Evolutionary conservation across 805 yeast genomes (phyloP).

Genomic region (Jamesozyma gamospora): DNA sequence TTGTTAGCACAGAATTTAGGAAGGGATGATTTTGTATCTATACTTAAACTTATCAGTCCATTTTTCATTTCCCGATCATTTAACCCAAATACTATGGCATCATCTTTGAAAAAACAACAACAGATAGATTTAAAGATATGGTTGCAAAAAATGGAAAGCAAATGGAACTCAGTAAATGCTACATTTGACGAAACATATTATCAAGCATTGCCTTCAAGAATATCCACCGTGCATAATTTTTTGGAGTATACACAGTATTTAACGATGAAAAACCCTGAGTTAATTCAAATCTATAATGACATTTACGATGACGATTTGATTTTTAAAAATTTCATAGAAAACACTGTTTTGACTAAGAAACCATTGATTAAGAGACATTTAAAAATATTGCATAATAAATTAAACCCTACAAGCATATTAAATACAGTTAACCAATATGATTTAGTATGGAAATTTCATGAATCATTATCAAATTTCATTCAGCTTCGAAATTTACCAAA

Average conservation of each 20-base stretch:
- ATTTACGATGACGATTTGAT: conserved; percentile 24
- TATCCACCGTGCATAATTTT: conserved; percentile 16
- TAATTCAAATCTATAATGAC: conserved; percentile 13
- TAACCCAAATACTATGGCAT: conserved; percentile 23
- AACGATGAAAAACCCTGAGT: conserved; percentile 16
- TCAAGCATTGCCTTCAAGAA: conserved; percentile 13
- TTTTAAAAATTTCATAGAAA: conserved; percentile 20
- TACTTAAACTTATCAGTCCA: conserved; percentile 36
- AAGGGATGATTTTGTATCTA: conserved; percentile 31
- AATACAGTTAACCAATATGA: conserved; percentile 30
- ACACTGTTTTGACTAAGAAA: conserved; percentile 19
- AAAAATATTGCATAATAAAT: conserved; percentile 9
- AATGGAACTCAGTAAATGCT: conserved; percentile 14
- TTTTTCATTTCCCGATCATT: conserved; percentile 35
- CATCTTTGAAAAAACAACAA: conserved; percentile 18
- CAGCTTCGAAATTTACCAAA: conserved; percentile 27
- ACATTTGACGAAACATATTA: not conserved
- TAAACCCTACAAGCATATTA: conserved; percentile 21
- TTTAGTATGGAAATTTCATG: conserved; percentile 36
- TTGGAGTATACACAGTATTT: conserved; percentile 19
- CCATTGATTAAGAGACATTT: conserved; percentile 17
- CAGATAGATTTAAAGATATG: conserved; percentile 17
- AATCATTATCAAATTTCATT: conserved; percentile 29
- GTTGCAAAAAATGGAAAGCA: conserved; percentile 23
- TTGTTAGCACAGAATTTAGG: conserved; percentile 44